Conservation (phyloP, 768 basidiomycete species). For the Boletellus emodensis region DNA sequence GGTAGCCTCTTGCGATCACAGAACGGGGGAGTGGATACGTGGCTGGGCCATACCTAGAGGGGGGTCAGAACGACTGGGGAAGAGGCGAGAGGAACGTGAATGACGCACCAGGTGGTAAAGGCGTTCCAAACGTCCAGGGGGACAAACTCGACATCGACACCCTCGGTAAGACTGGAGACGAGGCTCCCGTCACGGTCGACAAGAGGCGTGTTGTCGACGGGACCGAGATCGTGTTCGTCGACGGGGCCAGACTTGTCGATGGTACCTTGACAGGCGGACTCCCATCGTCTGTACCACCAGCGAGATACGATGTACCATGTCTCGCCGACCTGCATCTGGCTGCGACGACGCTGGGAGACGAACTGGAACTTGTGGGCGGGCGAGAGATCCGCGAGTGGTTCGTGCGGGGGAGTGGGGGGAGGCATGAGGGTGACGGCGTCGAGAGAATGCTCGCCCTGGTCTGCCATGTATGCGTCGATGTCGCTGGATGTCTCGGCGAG, state of each 20-base stretch:
- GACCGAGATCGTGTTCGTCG: conserved; percentile 60
- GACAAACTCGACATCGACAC: conserved; percentile 70
- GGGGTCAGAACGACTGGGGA: background rate
- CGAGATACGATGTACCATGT: conserved; percentile 76
- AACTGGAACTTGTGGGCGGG: conserved; percentile 46
- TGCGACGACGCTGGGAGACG: conserved; percentile 45
- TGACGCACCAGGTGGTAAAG: conserved; percentile 54
- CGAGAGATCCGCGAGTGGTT: conserved; percentile 26
- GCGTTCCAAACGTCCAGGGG: conserved; percentile 68
- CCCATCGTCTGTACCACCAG: conserved; percentile 74
- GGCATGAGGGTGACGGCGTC: conserved; percentile 17
- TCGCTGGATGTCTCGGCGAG: conserved; percentile 44
- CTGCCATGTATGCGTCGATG: conserved; percentile 67
- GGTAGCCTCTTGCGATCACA: conserved; percentile 58
- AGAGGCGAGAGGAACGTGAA: background rate
- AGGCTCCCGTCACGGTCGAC: conserved; percentile 50
- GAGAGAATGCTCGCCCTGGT: conserved; percentile 43
- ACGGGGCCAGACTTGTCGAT: conserved; percentile 64
- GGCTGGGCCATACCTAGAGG: conserved; percentile 68
- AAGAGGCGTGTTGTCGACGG: conserved; percentile 71
- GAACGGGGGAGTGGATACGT: conserved; percentile 55
- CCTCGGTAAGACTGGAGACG: conserved; percentile 48
- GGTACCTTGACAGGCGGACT: conserved; percentile 64
- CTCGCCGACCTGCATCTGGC: conserved; percentile 58
- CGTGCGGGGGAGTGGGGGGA: conserved; percentile 25